Evolutionary conservation across 352 stramenopile genomes (phyloP).

Genomic region (Phytophthora colocasiae): DNA sequence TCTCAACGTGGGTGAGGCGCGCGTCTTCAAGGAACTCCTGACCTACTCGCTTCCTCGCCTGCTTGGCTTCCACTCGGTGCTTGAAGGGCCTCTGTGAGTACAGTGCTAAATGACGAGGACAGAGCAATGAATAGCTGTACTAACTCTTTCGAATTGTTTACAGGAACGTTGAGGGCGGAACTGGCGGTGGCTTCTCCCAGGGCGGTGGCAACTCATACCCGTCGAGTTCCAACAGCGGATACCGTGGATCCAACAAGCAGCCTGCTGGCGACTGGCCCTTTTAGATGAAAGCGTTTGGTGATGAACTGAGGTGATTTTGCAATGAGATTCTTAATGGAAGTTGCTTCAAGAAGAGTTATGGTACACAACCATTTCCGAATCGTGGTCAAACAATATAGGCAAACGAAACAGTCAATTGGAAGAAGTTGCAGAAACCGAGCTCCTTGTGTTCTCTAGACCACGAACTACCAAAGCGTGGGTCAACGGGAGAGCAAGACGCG

Average conservation of each 20-base stretch:
- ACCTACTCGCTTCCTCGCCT: slow-evolving; percentile 80
- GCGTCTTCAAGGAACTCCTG: slow-evolving; percentile 76
- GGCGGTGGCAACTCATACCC: slow-evolving; percentile 37
- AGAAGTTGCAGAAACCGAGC: slow-evolving; percentile 35
- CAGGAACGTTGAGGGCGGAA: slow-evolving; percentile 60
- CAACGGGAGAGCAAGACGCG: slow-evolving; percentile 19
- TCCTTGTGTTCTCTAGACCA: slow-evolving; percentile 37
- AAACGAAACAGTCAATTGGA: slow-evolving; percentile 40
- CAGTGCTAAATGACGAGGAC: not conserved
- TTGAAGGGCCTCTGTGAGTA: slow-evolving; percentile 76
- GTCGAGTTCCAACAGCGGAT: slow-evolving; percentile 40
- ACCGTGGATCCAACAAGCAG: slow-evolving; percentile 47
- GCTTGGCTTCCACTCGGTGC: slow-evolving; percentile 77
- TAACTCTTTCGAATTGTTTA: slow-evolving; percentile 4
- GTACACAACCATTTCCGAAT: no score
- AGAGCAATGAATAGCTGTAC: not conserved
- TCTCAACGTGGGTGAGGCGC: slow-evolving; percentile 75
- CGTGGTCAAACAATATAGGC: slow-evolving; percentile 15
- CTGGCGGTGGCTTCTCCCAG: slow-evolving; percentile 30
- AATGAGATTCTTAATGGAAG: not conserved
- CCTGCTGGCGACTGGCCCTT: slow-evolving; percentile 81
- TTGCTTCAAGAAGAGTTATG: slow-evolving; percentile 1
- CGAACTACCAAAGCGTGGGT: slow-evolving; percentile 25
- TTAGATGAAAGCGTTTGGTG: slow-evolving; percentile 34
- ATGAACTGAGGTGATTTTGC: not conserved